Evolutionary conservation across 1,139 yeast genomes (phyloP), one percentile per base, ranked within the genome.

Genomic region (Lodderomyces margitis): DNA sequence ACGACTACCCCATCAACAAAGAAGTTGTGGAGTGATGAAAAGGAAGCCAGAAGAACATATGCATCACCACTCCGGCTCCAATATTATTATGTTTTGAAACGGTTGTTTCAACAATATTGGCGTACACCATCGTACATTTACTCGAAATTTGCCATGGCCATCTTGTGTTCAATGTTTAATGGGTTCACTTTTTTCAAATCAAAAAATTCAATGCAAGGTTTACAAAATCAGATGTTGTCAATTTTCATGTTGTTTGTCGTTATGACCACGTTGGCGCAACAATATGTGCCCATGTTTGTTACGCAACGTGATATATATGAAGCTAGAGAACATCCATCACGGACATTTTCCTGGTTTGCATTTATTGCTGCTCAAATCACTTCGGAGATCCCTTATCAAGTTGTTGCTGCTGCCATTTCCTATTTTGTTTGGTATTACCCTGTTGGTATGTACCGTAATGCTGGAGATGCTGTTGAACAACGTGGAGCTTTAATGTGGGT

Each of bases 341-440:
- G 53, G 45, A 55, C 65, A 2, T 61, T 57, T 38, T 54, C 61
- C 17, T 61, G 66, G 66, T 39, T 58, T 31, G 53, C 63, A 14
- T 61, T 57, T 56, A 63, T 87, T 50, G 52, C 72, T 27, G 79
- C 87, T 19, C 91, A 87, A 61, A 68, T 87, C 37, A 62, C 81
- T 16, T 81, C 78, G 27, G 96, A 88, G 58, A 59, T 86, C 25
- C 95, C 95, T 23, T 85, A 87, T 84, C 85, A 84, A 55, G 53
- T 80, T 12, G 46, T 81, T 4, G 70, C 76, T 43, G 89, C 88
- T 48, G 79, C 89, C 0, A 20, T 85, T 4, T 74, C 83, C 3
- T 88, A 74, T 66, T 76, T 86, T 57, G 75, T 81, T 45, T 87
- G 86, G 81, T 88, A 87, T 62, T 88, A 84, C 57, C 76, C 76